These are phyloP conservation scores for Lentinula boryana DNA, from an alignment of 768 basidiomycete genomes.

Conservation along the genomic window DNA sequence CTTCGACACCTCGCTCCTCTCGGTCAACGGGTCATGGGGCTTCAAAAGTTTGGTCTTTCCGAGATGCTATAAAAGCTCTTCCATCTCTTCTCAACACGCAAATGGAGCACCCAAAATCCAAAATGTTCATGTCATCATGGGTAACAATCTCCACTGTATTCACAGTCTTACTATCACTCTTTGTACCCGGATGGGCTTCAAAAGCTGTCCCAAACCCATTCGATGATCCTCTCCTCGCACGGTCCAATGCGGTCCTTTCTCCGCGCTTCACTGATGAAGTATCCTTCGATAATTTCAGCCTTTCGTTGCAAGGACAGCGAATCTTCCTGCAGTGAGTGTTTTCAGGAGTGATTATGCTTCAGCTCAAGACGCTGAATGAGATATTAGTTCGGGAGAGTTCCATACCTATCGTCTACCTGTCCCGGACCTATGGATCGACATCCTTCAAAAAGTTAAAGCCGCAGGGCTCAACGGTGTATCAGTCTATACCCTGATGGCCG, in stretches of 20 bases:
- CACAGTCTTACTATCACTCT: background rate
- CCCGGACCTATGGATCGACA: slow-evolving; percentile 74
- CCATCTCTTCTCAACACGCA: background rate
- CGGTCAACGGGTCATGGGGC: background rate
- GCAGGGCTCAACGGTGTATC: slow-evolving; percentile 75
- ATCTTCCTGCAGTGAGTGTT: slow-evolving; percentile 61
- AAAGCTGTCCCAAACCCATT: background rate
- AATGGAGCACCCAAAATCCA: background rate
- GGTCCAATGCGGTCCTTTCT: background rate
- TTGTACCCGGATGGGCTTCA: background rate
- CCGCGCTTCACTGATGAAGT: background rate
- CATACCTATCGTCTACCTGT: slow-evolving; percentile 80
- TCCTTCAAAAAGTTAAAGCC: slow-evolving; percentile 77
- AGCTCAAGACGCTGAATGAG: background rate
- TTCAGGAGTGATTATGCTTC: background rate
- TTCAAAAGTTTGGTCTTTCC: background rate
- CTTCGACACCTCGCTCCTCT: background rate
- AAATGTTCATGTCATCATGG: background rate
- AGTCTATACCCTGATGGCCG: slow-evolving; percentile 76
- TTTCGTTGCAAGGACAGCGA: slow-evolving; percentile 63
- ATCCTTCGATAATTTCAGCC: slow-evolving; percentile 61
- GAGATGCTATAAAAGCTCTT: background rate
- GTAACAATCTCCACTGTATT: background rate
- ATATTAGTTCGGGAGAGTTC: slow-evolving; percentile 72
- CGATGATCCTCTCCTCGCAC: background rate